Percentiles rank a stretch among this genome's conserved stretches.
phyloP scores from a whole-genome alignment of 2,329 filamentous ascomycete species.

The Dissoconium aciculare region DNA sequence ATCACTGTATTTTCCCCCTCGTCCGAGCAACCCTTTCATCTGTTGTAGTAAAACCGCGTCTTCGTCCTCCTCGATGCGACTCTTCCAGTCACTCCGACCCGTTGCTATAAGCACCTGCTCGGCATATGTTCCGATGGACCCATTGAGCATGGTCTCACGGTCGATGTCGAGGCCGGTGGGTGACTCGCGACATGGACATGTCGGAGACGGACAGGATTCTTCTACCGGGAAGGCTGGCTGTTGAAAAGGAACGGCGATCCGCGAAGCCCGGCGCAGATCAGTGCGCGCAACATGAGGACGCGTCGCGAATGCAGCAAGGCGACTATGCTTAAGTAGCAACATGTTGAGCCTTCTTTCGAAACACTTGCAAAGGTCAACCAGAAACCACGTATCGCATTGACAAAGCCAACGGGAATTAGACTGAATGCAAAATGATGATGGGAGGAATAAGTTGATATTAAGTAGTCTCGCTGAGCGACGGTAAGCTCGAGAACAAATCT shows the following conservation, averaged over 20 bases:
- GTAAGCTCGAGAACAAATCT: no score
- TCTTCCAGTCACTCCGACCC: slow-evolving; percentile 65
- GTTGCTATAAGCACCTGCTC: slow-evolving; percentile 78
- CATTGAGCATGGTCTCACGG: slow-evolving; percentile 51
- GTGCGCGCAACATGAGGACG: no score
- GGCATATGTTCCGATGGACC: slow-evolving; percentile 61
- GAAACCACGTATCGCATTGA: no score
- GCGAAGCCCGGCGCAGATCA: slow-evolving; percentile 16
- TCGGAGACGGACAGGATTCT: slow-evolving; percentile 55
- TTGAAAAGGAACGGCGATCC: slow-evolving; percentile 21
- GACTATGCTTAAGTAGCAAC: not conserved
- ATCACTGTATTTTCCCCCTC: slow-evolving; percentile 31
- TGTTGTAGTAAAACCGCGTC: slow-evolving; percentile 46
- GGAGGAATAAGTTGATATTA: no score
- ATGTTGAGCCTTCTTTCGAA: slow-evolving; percentile 1
- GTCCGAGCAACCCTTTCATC: slow-evolving; percentile 42
- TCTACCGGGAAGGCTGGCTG: slow-evolving; percentile 31
- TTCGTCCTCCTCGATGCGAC: slow-evolving; percentile 70
- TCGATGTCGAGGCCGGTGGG: slow-evolving; percentile 61
- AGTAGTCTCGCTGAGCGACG: no score
- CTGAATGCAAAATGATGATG: no score
- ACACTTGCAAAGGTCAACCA: no score
- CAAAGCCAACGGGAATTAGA: no score
- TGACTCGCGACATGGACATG: slow-evolving; percentile 57
- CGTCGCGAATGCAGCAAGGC: no score